phyloP scores from a whole-genome alignment of 768 basidiomycete species.

The Mycena vulgaris region DNA sequence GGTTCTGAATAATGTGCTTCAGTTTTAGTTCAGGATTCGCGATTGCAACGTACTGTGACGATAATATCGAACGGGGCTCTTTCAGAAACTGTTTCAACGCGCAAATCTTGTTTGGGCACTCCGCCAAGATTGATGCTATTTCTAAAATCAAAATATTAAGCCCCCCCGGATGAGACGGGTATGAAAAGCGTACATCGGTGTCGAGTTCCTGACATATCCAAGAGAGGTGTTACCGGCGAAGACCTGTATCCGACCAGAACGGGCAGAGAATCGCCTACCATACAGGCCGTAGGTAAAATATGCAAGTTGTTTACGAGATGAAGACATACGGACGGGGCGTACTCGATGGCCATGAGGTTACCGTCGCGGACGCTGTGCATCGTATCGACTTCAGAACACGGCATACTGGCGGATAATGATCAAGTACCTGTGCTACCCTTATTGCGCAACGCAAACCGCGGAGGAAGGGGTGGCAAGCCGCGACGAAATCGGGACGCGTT shows the following conservation, averaged over 20 bases:
- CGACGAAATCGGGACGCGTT: conserved; percentile 35
- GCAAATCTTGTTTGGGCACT: conserved; percentile 11
- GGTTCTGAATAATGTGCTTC: neutral
- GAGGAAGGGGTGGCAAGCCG: conserved; percentile 35
- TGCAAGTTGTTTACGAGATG: neutral
- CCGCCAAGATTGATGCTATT: conserved; percentile 10
- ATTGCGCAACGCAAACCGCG: conserved; percentile 10
- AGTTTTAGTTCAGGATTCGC: neutral
- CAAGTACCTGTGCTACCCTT: conserved; percentile 16
- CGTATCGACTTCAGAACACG: neutral
- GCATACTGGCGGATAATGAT: neutral
- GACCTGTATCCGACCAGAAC: conserved; percentile 25
- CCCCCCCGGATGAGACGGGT: neutral
- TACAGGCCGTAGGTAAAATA: neutral
- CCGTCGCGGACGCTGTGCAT: conserved; percentile 10
- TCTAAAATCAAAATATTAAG: neutral
- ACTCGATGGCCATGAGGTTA: conserved; percentile 19
- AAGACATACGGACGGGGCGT: conserved; percentile 22
- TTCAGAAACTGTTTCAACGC: neutral
- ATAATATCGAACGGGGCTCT: conserved; percentile 10
- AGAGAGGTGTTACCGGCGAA: conserved; percentile 27
- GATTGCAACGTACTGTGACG: neutral
- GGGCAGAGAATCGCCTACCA: neutral
- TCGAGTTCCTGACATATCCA: conserved; percentile 24
- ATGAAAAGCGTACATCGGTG: conserved; percentile 1